Percentiles rank a stretch among this genome's conserved stretches.
These are phyloP conservation scores for Lignosus rhinocerotis DNA, from an alignment of 1,284 basidiomycete genomes.

Conservation along the genomic window DNA sequence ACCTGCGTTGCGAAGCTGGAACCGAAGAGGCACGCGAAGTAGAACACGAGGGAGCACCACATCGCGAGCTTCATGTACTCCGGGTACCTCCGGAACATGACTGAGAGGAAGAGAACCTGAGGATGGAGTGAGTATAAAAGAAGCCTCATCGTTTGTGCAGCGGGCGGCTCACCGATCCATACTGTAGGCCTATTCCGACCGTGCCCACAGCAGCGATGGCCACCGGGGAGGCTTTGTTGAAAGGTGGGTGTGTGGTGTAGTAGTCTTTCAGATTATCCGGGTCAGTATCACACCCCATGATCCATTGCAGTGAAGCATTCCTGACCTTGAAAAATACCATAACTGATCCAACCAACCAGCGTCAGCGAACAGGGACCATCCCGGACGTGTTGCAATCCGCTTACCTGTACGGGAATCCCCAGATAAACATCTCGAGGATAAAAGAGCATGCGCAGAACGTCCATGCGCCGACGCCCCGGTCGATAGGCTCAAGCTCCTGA, in stretches of 20 bases:
- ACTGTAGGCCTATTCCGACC: constrained; percentile 25
- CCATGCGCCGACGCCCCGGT: constrained; percentile 19
- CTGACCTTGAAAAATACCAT: constrained; percentile 26
- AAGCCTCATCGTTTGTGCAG: background rate
- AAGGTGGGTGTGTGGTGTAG: constrained; percentile 26
- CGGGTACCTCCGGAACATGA: constrained; percentile 29
- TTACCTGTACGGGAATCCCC: constrained; percentile 32
- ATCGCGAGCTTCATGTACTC: constrained; percentile 27
- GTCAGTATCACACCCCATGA: background rate
- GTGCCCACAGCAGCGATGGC: constrained; percentile 26
- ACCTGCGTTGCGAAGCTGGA: constrained; percentile 32
- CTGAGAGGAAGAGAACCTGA: constrained; percentile 26
- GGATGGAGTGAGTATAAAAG: background rate
- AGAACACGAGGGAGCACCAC: constrained; percentile 25
- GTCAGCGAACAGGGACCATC: background rate
- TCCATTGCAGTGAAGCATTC: too few relatives aligned
- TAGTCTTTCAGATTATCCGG: constrained; percentile 11
- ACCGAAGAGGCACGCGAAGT: constrained; percentile 24
- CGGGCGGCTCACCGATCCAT: constrained; percentile 15
- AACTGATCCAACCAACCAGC: constrained; percentile 2
- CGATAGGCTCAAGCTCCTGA: constrained; percentile 19
- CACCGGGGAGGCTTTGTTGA: constrained; percentile 21
- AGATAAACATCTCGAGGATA: constrained; percentile 39
- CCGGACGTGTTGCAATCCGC: background rate
- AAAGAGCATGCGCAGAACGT: constrained; percentile 20